A percentile compares a stretch with the other conserved stretches of the same genome.
Evolutionary conservation across 2,329 filamentous ascomycete genomes (phyloP).

Genomic region (Hymenoscyphus linearis): DNA sequence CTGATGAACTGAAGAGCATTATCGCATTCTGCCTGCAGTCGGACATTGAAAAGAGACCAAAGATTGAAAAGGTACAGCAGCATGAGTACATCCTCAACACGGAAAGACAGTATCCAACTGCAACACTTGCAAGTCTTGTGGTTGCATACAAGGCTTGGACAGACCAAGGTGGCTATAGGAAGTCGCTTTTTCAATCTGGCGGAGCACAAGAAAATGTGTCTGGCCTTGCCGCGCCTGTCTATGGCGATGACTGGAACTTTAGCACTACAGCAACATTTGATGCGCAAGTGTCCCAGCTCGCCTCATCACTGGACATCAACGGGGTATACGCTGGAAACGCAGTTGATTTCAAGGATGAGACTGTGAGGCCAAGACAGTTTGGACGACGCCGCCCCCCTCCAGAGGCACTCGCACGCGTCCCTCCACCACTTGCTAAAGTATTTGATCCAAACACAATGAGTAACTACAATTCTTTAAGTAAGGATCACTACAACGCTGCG

Average conservation of each 20-base stretch:
- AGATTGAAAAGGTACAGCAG: constrained; percentile 62
- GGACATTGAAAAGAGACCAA: constrained; percentile 62
- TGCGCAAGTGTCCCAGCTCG: constrained; percentile 46
- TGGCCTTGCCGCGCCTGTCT: background rate
- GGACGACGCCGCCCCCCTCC: constrained; percentile 49
- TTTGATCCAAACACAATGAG: constrained; percentile 63
- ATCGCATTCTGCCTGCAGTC: constrained; percentile 69
- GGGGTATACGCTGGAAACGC: constrained; percentile 56
- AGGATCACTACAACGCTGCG: constrained; percentile 51
- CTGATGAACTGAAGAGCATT: constrained; percentile 61
- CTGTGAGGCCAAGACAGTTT: constrained; percentile 45
- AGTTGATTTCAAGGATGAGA: constrained; percentile 45
- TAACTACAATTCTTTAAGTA: constrained; percentile 59
- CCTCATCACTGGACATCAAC: constrained; percentile 53
- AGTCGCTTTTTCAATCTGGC: constrained; percentile 55
- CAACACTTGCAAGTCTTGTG: constrained; percentile 59
- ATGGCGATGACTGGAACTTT: constrained; percentile 60
- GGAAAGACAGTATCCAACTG: constrained; percentile 56
- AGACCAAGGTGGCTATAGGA: constrained; percentile 63
- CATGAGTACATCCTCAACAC: constrained; percentile 66
- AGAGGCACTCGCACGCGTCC: constrained; percentile 49
- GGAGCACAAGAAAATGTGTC: constrained; percentile 44
- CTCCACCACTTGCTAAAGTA: constrained; percentile 55
- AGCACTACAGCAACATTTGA: constrained; percentile 62
- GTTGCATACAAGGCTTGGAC: constrained; percentile 73